phyloP scores from a whole-genome alignment of 495 filamentous ascomycete species.

The Aspergillus asperescens region DNA sequence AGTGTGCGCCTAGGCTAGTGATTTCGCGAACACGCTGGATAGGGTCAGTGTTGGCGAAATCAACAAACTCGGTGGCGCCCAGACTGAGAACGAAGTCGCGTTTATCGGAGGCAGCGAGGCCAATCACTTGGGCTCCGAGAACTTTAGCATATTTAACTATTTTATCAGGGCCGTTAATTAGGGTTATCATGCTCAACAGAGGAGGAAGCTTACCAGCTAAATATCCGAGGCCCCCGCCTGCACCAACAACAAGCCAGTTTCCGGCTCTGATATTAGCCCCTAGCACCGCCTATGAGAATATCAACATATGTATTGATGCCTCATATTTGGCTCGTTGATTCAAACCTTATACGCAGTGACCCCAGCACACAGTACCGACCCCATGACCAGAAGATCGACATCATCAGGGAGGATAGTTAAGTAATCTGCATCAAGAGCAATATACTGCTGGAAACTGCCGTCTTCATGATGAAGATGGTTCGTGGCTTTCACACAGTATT shows the following conservation, averaged over 20 bases:
- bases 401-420: slow-evolving; percentile 43
- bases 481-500: slow-evolving; percentile 40
- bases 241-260: slow-evolving; percentile 44
- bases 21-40: slow-evolving; percentile 36
- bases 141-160: slow-evolving; percentile 46
- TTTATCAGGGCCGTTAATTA: not conserved
- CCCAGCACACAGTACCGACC: slow-evolving; percentile 44
- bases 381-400: slow-evolving; percentile 39
- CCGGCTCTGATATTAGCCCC: slow-evolving; percentile 38
- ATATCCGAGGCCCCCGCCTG: slow-evolving; percentile 48
- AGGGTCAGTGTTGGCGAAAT: slow-evolving; percentile 36
- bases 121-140: slow-evolving; percentile 43
- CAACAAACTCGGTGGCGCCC: slow-evolving; percentile 42
- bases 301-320: not conserved
- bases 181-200: not conserved
- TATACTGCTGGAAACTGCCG: slow-evolving; percentile 45
- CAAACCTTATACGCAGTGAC: slow-evolving; percentile 36
- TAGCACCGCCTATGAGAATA: slow-evolving; percentile 30
- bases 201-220: slow-evolving; percentile 31
- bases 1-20: slow-evolving; percentile 41
- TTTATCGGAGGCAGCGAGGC: slow-evolving; percentile 42
- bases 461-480: slow-evolving; percentile 49
- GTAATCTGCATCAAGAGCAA: slow-evolving; percentile 44
- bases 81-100: slow-evolving; percentile 36
- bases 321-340: not conserved